Evolutionary conservation across 768 basidiomycete species (phyloP).

Genomic region (Boletus reticulatus): DNA sequence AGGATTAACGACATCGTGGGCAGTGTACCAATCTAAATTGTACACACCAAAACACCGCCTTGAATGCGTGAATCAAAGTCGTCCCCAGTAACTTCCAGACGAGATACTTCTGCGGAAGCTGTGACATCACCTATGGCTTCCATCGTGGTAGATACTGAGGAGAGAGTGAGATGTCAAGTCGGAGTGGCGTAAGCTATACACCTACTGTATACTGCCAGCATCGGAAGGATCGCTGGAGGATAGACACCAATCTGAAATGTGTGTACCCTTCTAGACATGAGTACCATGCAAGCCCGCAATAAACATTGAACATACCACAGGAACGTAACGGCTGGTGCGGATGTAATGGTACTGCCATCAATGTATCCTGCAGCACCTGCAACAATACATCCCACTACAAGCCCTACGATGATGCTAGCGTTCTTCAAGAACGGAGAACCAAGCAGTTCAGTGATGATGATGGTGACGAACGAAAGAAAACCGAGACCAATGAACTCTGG

Average conservation of each 20-base stretch:
- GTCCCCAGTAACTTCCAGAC: conserved; percentile 65
- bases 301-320: conserved; percentile 47
- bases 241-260: conserved; percentile 78
- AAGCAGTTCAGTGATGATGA: conserved; percentile 78
- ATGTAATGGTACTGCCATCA: conserved; percentile 57
- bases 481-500: conserved; percentile 86
- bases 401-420: conserved; percentile 70
- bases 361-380: conserved; percentile 80
- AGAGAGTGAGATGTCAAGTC: conserved; percentile 3
- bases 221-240: conserved; percentile 62
- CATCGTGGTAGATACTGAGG: conserved; percentile 66
- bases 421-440: conserved; percentile 87
- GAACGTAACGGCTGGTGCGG: conserved; percentile 78
- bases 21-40: background rate
- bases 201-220: conserved; percentile 58
- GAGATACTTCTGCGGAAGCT: conserved; percentile 79
- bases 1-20: background rate
- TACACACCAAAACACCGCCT: conserved; percentile 68
- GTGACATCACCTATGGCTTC: conserved; percentile 87
- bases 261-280: conserved; percentile 49
- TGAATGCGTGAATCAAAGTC: conserved; percentile 83
- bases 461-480: conserved; percentile 76
- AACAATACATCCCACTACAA: conserved; percentile 77
- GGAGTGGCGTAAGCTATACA: background rate
- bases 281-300: background rate